These are phyloP conservation scores for Tulasnella sp. DNA, from an alignment of 768 basidiomycete genomes.

Conservation along the genomic window DNA sequence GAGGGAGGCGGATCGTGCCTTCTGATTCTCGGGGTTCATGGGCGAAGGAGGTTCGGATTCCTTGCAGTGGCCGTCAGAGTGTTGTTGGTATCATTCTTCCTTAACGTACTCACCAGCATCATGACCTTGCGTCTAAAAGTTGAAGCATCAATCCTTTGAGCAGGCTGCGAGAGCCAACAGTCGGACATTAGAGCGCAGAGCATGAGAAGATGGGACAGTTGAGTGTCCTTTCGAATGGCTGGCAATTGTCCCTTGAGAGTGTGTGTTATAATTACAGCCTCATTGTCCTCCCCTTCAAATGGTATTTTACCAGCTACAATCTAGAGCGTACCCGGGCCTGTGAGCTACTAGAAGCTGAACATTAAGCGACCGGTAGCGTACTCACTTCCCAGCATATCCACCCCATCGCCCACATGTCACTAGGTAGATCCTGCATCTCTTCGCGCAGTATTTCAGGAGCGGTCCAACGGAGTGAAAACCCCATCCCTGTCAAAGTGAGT, in stretches of 20 bases:
- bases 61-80: neutral
- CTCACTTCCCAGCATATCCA: constrained; percentile 4
- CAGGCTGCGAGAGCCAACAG: neutral
- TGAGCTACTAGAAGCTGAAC: neutral
- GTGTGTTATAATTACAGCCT: neutral
- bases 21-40: neutral
- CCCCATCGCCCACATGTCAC: neutral
- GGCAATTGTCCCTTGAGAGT: neutral
- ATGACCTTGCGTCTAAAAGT: neutral
- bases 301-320: neutral
- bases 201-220: neutral
- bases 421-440: neutral
- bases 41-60: too few species aligned
- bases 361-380: neutral
- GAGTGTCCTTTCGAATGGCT: neutral
- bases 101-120: neutral
- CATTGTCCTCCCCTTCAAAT: neutral
- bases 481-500: neutral
- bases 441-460: neutral
- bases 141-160: neutral
- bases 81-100: neutral
- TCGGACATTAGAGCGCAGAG: neutral
- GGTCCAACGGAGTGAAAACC: neutral
- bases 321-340: neutral
- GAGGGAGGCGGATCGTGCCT: too few species aligned